A percentile compares a stretch with the other conserved stretches of the same genome.
Evolutionary conservation across 2,329 filamentous ascomycete species (phyloP).

Genomic region (Huntiella bhutanensis): DNA sequence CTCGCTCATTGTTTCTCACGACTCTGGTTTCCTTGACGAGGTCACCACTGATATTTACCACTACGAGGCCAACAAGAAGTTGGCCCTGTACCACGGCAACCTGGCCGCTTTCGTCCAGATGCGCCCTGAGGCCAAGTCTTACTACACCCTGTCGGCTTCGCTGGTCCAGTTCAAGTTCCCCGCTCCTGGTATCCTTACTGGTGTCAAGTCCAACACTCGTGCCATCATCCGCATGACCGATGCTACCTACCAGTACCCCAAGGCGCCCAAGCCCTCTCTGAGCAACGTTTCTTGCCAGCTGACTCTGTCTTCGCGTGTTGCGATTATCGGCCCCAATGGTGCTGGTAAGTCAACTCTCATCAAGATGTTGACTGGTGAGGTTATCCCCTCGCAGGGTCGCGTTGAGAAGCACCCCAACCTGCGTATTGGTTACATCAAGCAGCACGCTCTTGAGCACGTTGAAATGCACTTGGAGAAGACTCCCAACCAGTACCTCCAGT

Average conservation of each 20-base stretch:
- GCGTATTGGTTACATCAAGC: conserved; percentile 98
- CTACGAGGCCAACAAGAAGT: conserved; percentile 90
- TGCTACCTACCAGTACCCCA: conserved; percentile 87
- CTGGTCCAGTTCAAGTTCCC: conserved; percentile 97
- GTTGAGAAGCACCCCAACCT: conserved; percentile 98
- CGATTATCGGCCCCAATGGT: conserved; percentile 93
- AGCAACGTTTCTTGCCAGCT: conserved; percentile 73
- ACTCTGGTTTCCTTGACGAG: conserved; percentile 90
- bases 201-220: conserved; percentile 86
- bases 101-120: conserved; percentile 67
- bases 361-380: conserved; percentile 88
- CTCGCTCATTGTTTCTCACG: conserved; percentile 93
- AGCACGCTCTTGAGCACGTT: conserved; percentile 96
- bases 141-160: conserved; percentile 84
- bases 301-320: conserved; percentile 75
- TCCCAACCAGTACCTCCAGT: conserved; percentile 95
- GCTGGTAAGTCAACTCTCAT: conserved; percentile 96
- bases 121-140: conserved; percentile 88
- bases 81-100: conserved; percentile 71
- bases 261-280: conserved; percentile 70
- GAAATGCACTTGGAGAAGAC: conserved; percentile 99
- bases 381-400: conserved; percentile 61
- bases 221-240: conserved; percentile 91
- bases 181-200: conserved; percentile 77
- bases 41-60: conserved; percentile 99